A percentile compares a stretch with the other conserved stretches of the same genome.
phyloP scores from a whole-genome alignment of 2,329 filamentous ascomycete genomes.

The Leptographium wingfieldii region DNA sequence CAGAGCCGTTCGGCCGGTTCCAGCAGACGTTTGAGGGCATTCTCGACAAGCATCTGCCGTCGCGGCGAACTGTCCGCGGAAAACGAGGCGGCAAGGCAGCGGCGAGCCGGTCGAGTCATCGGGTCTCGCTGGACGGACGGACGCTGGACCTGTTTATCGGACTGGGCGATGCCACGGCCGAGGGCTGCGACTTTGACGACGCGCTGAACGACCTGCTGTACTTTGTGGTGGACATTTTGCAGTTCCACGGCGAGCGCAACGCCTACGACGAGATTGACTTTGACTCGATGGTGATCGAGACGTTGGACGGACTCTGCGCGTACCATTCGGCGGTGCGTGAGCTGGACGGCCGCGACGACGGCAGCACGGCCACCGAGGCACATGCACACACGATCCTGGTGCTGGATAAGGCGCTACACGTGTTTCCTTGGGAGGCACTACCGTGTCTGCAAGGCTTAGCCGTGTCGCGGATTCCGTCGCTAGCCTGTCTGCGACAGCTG shows the following conservation, averaged over 20 bases:
- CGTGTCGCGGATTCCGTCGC: constrained; percentile 77
- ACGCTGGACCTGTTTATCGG: constrained; percentile 84
- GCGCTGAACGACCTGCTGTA: constrained; percentile 85
- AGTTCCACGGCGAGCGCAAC: constrained; percentile 92
- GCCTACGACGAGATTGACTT: constrained; percentile 98
- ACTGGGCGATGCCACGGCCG: constrained; percentile 58
- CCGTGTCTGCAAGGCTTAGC: constrained; percentile 70
- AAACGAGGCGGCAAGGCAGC: constrained; percentile 24
- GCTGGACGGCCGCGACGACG: neutral
- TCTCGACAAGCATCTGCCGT: constrained; percentile 75
- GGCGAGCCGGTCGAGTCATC: constrained; percentile 12
- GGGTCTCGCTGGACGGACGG: constrained; percentile 39
- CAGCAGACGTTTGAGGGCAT: constrained; percentile 65
- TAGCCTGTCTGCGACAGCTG: constrained; percentile 67
- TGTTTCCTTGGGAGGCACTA: constrained; percentile 92
- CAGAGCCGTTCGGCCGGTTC: constrained; percentile 59
- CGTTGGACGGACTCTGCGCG: constrained; percentile 66
- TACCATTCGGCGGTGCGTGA: constrained; percentile 50
- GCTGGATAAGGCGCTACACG: constrained; percentile 79
- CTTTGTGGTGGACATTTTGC: constrained; percentile 90
- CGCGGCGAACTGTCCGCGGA: constrained; percentile 52
- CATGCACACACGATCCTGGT: constrained; percentile 68
- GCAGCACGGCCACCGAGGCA: constrained; percentile 23
- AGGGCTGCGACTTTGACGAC: constrained; percentile 68
- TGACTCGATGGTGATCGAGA: constrained; percentile 79